These are phyloP conservation scores for Medicago arabica DNA, from an alignment of 306 rosid genomes.

Conservation along the genomic window DNA sequence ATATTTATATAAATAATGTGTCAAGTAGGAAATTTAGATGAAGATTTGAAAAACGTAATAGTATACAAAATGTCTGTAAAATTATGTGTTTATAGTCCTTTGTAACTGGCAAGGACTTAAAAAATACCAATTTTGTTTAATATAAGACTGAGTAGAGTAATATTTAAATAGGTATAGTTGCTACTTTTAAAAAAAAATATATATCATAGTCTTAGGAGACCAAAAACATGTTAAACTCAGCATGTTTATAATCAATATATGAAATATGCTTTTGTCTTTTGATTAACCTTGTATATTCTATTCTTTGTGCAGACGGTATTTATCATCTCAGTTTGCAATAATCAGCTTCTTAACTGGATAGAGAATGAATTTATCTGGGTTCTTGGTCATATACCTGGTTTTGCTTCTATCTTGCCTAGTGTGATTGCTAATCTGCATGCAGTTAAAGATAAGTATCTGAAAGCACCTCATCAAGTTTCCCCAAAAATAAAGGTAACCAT, in stretches of 20 bases:
- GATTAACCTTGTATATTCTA: conserved; percentile 7
- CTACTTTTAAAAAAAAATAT: background rate
- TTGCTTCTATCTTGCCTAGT: conserved; percentile 64
- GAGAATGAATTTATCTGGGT: conserved; percentile 91
- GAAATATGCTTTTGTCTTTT: conserved; percentile 9
- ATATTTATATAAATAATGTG: background rate
- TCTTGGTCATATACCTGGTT: conserved; percentile 82
- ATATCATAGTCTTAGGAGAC: background rate
- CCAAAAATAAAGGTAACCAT: conserved; percentile 65
- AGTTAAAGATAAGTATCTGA: conserved; percentile 73
- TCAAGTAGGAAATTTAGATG: background rate
- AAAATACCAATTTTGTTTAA: background rate
- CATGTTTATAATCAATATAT: background rate
- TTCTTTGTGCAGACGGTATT: conserved; percentile 68
- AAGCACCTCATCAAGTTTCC: conserved; percentile 54
- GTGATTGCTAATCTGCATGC: conserved; percentile 66
- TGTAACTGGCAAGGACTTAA: background rate
- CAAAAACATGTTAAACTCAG: background rate
- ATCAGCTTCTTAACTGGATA: conserved; percentile 95
- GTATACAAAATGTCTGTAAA: background rate
- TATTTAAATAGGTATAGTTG: background rate
- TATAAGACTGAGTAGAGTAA: too few species aligned
- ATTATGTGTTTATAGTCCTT: background rate
- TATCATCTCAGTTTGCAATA: conserved; percentile 92
- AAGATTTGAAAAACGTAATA: background rate